phyloP scores from a whole-genome alignment of 2,329 filamentous ascomycete genomes.

The Pseudogymnoascus sp. region DNA sequence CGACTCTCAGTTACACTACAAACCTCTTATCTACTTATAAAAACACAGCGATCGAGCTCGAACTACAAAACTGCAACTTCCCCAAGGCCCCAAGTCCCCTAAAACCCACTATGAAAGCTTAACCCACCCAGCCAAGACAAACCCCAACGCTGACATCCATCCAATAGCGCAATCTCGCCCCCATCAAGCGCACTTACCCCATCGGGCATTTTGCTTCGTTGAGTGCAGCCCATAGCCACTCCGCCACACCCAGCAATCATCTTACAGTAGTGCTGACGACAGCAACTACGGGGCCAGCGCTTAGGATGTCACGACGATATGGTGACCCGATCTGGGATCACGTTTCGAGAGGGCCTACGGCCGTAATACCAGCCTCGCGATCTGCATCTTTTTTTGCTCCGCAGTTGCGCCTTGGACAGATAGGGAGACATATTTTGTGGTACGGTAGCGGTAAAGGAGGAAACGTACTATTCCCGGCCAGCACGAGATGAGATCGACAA shows the following conservation, averaged over 20 bases:
- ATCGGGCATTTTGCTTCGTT: background rate
- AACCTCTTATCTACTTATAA: background rate
- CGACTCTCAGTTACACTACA: background rate
- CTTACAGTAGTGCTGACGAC: background rate
- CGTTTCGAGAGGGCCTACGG: background rate
- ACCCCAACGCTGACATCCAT: background rate
- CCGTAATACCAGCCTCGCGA: background rate
- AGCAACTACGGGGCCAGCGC: background rate
- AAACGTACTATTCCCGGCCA: background rate
- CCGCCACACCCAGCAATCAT: background rate
- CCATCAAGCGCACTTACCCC: background rate
- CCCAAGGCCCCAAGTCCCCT: background rate
- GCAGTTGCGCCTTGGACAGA: no score
- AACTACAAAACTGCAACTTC: background rate
- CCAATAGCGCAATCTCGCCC: background rate
- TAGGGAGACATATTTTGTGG: background rate
- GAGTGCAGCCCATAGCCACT: background rate
- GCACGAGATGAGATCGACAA: background rate
- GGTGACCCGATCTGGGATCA: background rate
- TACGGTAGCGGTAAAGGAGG: background rate
- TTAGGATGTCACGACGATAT: background rate
- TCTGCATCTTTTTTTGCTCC: background rate
- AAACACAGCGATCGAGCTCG: background rate
- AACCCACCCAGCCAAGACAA: background rate
- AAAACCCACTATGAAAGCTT: background rate